phyloP scores from a whole-genome alignment of 2,329 filamentous ascomycete species.

The Ampelomyces quisqualis region DNA sequence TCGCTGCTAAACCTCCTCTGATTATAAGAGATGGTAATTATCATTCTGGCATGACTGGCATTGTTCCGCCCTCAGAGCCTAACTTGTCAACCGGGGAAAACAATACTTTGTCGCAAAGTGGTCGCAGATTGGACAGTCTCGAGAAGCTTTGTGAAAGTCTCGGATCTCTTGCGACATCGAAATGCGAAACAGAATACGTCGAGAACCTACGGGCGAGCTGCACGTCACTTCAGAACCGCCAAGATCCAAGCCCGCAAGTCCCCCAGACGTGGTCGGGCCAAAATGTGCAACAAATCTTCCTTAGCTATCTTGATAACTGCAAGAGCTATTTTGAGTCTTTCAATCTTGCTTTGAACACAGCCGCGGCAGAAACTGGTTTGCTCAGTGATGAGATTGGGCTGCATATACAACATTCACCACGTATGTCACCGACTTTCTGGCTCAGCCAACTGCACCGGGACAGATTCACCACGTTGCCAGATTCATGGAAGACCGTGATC shows the following conservation, averaged over 20 bases:
- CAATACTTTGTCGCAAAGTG: background rate
- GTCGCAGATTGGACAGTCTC: conserved; percentile 6
- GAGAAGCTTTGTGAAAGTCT: conserved; percentile 15
- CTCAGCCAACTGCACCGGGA: conserved; percentile 25
- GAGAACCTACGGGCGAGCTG: conserved; percentile 19
- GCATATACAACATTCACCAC: conserved; percentile 14
- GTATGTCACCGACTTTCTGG: conserved; percentile 27
- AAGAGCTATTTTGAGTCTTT: conserved; percentile 11
- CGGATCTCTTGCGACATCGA: conserved; percentile 9
- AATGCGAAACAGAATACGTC: conserved; percentile 26
- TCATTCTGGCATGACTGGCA: no score
- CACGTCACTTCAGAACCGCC: conserved; percentile 10
- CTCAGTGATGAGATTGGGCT: conserved; percentile 4
- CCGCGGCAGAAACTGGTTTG: background rate
- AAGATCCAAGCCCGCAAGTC: background rate
- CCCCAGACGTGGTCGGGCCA: background rate
- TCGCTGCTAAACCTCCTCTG: no score
- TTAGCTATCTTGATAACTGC: conserved; percentile 15
- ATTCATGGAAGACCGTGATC: conserved; percentile 24
- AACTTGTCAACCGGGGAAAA: background rate
- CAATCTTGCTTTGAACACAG: conserved; percentile 2
- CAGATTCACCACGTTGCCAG: conserved; percentile 15
- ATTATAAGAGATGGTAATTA: no score
- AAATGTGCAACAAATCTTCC: conserved; percentile 1
- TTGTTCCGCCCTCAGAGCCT: conserved; percentile 9